A percentile compares a stretch with the other conserved stretches of the same genome.
These are phyloP conservation scores for Ganoderma leucocontextum DNA, from an alignment of 1,284 basidiomycete genomes.

Conservation along the genomic window DNA sequence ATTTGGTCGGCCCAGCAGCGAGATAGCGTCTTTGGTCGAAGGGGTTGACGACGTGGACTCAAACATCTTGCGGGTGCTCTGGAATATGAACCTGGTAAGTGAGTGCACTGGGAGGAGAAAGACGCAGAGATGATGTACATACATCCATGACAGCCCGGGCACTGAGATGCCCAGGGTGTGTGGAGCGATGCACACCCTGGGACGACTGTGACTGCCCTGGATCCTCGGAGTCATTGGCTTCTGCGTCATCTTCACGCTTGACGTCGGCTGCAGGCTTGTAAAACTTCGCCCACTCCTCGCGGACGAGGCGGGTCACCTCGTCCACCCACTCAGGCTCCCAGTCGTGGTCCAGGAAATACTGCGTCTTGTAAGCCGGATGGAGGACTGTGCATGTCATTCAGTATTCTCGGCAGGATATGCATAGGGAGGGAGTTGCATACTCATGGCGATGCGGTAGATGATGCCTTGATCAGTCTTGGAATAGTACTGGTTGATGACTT, in stretches of 20 bases:
- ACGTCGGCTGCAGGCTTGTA: no score
- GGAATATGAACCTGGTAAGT: no score
- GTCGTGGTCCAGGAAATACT: background rate
- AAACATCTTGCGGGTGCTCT: background rate
- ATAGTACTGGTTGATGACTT: background rate
- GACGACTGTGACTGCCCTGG: no score
- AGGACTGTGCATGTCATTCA: background rate
- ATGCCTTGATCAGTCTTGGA: background rate
- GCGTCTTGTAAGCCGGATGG: background rate
- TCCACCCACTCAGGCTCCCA: background rate
- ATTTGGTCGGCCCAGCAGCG: no score
- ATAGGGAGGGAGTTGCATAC: background rate
- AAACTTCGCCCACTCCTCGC: no score
- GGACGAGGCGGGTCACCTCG: background rate
- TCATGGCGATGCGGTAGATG: background rate
- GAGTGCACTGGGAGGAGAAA: no score
- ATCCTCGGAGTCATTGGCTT: no score
- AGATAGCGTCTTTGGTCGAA: background rate
- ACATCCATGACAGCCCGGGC: background rate
- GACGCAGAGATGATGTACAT: no score
- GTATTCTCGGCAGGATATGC: no score
- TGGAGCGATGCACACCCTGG: no score
- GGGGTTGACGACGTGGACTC: background rate
- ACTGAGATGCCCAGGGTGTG: background rate
- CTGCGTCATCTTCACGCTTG: no score